Evolutionary conservation across 352 stramenopile species (phyloP).

Genomic region (Globisporangium rhizosaccharum): DNA sequence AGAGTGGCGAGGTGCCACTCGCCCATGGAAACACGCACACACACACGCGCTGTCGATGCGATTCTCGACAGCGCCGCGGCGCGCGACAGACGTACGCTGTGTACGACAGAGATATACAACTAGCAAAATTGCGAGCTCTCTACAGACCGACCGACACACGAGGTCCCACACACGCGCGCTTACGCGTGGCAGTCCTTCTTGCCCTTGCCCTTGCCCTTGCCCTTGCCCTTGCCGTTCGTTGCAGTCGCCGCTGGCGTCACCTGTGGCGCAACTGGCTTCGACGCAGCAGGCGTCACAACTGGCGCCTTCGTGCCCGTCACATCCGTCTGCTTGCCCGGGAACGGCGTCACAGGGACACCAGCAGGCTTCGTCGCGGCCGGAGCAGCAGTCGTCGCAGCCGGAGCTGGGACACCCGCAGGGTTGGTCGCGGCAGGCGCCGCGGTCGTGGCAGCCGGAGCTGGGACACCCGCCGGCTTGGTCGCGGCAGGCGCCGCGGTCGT

Average conservation of each 20-base stretch:
- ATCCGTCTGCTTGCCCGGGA: background rate
- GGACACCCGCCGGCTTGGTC: background rate
- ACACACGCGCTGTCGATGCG: background rate
- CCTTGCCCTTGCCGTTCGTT: background rate
- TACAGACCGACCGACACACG: background rate
- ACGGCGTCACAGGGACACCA: background rate
- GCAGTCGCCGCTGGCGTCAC: background rate
- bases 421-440: background rate
- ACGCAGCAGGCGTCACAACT: background rate
- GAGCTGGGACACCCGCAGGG: background rate
- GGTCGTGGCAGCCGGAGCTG: background rate
- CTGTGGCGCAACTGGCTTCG: background rate
- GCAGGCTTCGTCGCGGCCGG: background rate
- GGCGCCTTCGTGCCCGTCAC: background rate
- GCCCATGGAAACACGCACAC: background rate
- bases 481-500: too few species aligned
- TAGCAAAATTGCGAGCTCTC: constrained; percentile 2
- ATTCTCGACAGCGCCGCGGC: background rate
- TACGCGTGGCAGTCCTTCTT: constrained; percentile 10
- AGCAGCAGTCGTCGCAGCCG: too few species aligned
- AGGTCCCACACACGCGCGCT: background rate
- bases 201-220: background rate
- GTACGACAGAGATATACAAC: constrained; percentile 1
- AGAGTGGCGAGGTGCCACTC: too few species aligned
- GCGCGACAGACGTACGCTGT: background rate